These are phyloP conservation scores for Sporothrix mexicana DNA, from an alignment of 2,329 filamentous ascomycete genomes.

Conservation along the genomic window DNA sequence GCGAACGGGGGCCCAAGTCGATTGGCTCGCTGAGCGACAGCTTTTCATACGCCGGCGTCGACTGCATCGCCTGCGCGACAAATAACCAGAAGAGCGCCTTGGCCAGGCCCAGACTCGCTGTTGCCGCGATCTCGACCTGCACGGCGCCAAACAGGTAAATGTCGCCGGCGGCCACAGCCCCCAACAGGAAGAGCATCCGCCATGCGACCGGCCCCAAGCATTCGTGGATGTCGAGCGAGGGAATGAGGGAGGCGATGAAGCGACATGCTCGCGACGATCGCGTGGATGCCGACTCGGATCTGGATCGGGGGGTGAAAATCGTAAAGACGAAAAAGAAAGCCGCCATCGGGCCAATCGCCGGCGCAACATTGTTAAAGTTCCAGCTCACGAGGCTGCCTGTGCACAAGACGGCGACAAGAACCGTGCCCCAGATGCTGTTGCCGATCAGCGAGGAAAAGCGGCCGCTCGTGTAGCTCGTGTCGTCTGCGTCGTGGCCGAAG, in stretches of 20 bases:
- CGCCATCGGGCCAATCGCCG: not conserved
- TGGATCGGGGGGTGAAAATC: not conserved
- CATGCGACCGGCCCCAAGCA: not conserved
- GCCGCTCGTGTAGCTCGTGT: not conserved
- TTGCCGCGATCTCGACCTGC: not conserved
- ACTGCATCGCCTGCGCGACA: slow-evolving; percentile 38
- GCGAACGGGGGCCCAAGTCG: slow-evolving; percentile 41
- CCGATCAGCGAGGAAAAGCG: not conserved
- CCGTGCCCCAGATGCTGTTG: not conserved
- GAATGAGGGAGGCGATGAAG: not conserved
- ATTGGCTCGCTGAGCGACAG: not conserved
- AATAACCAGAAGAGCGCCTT: slow-evolving; percentile 49
- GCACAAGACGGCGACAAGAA: not conserved
- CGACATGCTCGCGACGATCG: not conserved
- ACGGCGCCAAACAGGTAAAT: not conserved
- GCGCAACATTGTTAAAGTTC: not conserved
- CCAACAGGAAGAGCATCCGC: not conserved
- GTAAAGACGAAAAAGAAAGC: not conserved
- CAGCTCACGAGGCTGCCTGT: slow-evolving; percentile 15
- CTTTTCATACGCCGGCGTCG: not conserved
- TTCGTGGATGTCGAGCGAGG: not conserved
- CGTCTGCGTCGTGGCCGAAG: not conserved
- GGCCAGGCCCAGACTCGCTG: slow-evolving; percentile 39
- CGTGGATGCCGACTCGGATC: not conserved
- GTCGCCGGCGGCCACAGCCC: not conserved